Evolutionary conservation across 768 basidiomycete genomes (phyloP).

Genomic region (Piloderma croceum): DNA sequence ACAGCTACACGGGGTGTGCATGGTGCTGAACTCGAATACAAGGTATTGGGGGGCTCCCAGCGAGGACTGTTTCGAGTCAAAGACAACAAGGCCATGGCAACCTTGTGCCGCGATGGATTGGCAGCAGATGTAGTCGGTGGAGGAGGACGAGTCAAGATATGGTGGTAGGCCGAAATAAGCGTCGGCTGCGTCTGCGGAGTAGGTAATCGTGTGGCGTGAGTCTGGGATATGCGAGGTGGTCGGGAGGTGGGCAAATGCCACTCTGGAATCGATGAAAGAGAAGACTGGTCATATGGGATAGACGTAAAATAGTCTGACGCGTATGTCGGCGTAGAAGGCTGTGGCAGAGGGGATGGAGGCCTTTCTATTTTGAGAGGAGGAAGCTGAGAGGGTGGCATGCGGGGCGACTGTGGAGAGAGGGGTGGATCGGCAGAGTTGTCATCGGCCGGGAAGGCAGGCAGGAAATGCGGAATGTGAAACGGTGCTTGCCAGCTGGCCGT

Average conservation of each 20-base stretch:
- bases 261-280: conserved; percentile 56
- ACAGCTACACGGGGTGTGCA: conserved; percentile 56
- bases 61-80: conserved; percentile 52
- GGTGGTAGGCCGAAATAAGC: conserved; percentile 66
- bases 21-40: conserved; percentile 55
- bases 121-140: conserved; percentile 35
- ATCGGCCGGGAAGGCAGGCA: conserved; percentile 60
- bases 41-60: conserved; percentile 64
- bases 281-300: conserved; percentile 70
- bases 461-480: conserved; percentile 56
- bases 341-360: conserved; percentile 39
- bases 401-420: conserved; percentile 25
- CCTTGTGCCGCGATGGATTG: conserved; percentile 64
- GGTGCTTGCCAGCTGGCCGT: conserved; percentile 56
- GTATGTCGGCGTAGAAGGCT: conserved; percentile 33
- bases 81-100: conserved; percentile 64
- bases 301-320: conserved; percentile 67
- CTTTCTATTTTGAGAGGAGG: conserved; percentile 31
- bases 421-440: conserved; percentile 14
- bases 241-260: conserved; percentile 60
- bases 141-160: conserved; percentile 69
- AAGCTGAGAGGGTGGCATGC: conserved; percentile 31
- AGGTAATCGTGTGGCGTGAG: conserved; percentile 22
- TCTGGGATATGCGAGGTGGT: conserved; percentile 16
- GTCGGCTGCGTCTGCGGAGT: conserved; percentile 59